Percentiles rank a stretch among this genome's conserved stretches.
Evolutionary conservation across 2,329 filamentous ascomycete genomes (phyloP).

Genomic region (Remersonia thermophila): DNA sequence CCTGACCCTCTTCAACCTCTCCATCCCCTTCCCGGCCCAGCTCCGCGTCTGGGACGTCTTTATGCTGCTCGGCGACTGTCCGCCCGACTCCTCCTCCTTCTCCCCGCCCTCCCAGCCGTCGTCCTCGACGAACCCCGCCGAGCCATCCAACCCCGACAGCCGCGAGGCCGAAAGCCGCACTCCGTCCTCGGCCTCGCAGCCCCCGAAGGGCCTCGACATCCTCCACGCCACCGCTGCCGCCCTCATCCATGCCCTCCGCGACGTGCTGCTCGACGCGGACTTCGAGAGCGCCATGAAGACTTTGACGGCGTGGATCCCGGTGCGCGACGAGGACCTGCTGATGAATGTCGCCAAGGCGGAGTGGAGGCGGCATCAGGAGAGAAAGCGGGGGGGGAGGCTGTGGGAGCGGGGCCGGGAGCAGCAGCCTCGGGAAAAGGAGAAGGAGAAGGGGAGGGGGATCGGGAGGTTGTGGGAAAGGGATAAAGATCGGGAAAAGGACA

Average conservation of each 20-base stretch:
- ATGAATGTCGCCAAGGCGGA: conserved; percentile 82
- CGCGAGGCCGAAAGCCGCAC: no score
- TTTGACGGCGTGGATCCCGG: conserved; percentile 82
- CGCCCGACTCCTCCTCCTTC: conserved; percentile 24
- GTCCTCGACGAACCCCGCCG: not conserved
- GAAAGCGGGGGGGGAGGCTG: no score
- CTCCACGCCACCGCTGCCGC: conserved; percentile 84
- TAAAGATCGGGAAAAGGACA: not conserved
- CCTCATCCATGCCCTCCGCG: conserved; percentile 77
- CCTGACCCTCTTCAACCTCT: conserved; percentile 92
- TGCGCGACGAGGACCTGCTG: conserved; percentile 85
- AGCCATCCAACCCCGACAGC: no score
- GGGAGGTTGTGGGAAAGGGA: not conserved
- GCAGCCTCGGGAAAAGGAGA: not conserved
- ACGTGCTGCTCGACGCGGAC: conserved; percentile 81
- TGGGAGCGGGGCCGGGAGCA: no score
- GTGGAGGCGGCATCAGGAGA: conserved; percentile 55
- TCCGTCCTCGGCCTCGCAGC: not conserved
- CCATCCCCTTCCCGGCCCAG: conserved; percentile 86
- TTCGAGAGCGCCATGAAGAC: conserved; percentile 99
- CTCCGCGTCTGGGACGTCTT: conserved; percentile 97
- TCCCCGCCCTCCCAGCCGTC: conserved; percentile 1
- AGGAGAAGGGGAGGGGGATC: not conserved
- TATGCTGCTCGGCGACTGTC: conserved; percentile 74
- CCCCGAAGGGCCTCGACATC: conserved; percentile 62